These are phyloP conservation scores for Boechera divaricarpa DNA, from an alignment of 345 rosid species.

Conservation along the genomic window DNA sequence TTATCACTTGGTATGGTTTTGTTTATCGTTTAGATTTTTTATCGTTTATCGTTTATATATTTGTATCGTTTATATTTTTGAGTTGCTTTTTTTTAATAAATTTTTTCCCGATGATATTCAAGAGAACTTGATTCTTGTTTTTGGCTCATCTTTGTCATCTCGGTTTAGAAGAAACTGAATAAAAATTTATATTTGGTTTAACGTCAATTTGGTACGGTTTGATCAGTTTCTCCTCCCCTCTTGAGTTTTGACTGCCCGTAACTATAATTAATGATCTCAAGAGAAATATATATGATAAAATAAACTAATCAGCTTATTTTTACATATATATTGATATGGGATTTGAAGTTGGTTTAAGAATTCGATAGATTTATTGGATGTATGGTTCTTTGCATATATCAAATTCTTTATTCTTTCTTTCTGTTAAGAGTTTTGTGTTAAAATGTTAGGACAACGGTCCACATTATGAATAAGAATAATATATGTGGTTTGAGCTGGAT, in stretches of 20 bases:
- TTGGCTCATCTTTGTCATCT: not conserved
- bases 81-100: too few species aligned
- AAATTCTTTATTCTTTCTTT: not conserved
- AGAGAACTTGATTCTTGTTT: too few species aligned
- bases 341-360: not conserved
- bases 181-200: not conserved
- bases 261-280: not conserved
- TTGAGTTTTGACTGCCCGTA: not conserved
- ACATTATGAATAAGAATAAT: not conserved
- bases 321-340: not conserved
- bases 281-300: not conserved
- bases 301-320: not conserved
- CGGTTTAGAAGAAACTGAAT: not conserved
- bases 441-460: slow-evolving; percentile 25
- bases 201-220: not conserved
- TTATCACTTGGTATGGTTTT: not conserved
- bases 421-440: not conserved
- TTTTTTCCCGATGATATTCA: too few species aligned
- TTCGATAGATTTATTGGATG: not conserved
- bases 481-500: slow-evolving; percentile 32
- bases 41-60: too few species aligned
- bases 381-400: not conserved
- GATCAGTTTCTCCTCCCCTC: not conserved
- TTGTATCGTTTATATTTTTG: too few species aligned
- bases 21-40: not conserved